Evolutionary conservation across 106 monocot genomes (phyloP), one percentile per base, ranked within the genome.

Genomic region (Agapanthus africanus): DNA sequence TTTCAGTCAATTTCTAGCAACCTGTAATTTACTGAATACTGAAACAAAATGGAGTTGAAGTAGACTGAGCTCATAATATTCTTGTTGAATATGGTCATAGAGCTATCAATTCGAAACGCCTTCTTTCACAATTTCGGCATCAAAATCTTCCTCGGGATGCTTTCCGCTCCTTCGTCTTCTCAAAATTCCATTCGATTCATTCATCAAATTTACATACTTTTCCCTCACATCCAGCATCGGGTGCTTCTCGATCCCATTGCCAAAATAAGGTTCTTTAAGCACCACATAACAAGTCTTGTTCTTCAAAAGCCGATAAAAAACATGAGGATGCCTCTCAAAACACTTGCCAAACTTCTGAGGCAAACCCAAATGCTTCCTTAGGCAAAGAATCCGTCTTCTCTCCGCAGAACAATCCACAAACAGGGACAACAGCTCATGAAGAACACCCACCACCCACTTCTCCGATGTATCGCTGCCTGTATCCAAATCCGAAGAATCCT

Each of bases 271-370:
- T 41, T 94, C 94, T 69, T 94, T 94, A 31, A 94, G 90, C 18
- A 94, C 84, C 38, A 94, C 94, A 37, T 68, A 85, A 69, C 94
- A 94, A 15, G 94, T 94, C 64, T 87, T 94, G 78, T 79, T 80
- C 87, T 90, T 94, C 71, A 94, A 65, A 60, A 83, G 72, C 54
- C n/a, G 87, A 76, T 94, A 94, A 54, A 94, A 94, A 26, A 90
- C 71, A 59, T 83, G 90, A 2, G 94, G 94, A 47, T 94, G 84
- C 26, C 84, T 69, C 65, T 94, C 93, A 36, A 90, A 85, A n/a
- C 56, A 84, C 74, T 57, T 82, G 54, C 80, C 70, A 42, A 94
- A 82, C 67, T 83, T 87, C 54, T 94, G 90, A 8, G 87, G 82
- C 52, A 90, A 35, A 4, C 82, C 82, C 65, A 94, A 65, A 41